phyloP scores from a whole-genome alignment of 2,329 filamentous ascomycete genomes.

The Clarireedia paspali region DNA sequence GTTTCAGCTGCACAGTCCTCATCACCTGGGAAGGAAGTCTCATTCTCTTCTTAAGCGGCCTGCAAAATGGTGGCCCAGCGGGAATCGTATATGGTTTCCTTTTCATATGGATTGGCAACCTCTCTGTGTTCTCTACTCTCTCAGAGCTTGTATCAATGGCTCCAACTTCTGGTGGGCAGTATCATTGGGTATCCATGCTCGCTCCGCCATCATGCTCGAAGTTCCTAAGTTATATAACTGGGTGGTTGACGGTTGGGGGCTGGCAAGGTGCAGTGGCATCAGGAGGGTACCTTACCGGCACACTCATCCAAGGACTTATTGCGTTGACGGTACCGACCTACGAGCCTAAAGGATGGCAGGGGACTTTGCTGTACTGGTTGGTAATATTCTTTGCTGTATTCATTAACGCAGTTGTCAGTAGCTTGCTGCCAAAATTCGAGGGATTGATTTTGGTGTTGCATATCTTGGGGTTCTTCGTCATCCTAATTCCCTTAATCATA shows the following conservation, averaged over 20 bases:
- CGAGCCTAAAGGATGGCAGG: neutral
- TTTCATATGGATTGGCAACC: constrained; percentile 24
- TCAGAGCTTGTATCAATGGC: constrained; percentile 28
- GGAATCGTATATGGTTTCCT: constrained; percentile 35
- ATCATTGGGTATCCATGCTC: constrained; percentile 41
- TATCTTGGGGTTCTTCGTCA: constrained; percentile 36
- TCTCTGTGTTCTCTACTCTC: constrained; percentile 12
- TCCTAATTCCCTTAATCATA: constrained; percentile 33
- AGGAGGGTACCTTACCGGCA: neutral
- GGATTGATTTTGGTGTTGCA: constrained; percentile 37
- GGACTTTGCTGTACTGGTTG: neutral
- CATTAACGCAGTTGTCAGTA: constrained; percentile 36
- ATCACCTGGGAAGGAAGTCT: constrained; percentile 33
- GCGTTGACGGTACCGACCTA: neutral
- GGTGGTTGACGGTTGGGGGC: constrained; percentile 1
- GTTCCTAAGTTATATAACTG: constrained; percentile 42
- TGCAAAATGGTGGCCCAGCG: constrained; percentile 8
- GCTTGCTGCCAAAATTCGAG: constrained; percentile 35
- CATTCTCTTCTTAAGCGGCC: neutral
- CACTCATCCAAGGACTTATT: constrained; percentile 1
- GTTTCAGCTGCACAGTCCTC: constrained; percentile 35
- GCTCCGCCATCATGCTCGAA: constrained; percentile 39
- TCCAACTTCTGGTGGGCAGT: constrained; percentile 49
- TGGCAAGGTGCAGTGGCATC: constrained; percentile 4
- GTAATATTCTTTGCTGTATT: constrained; percentile 21